Base-by-base conservation (phyloP, 768 basidiomycete genomes). In the Boletales sp. region DNA sequence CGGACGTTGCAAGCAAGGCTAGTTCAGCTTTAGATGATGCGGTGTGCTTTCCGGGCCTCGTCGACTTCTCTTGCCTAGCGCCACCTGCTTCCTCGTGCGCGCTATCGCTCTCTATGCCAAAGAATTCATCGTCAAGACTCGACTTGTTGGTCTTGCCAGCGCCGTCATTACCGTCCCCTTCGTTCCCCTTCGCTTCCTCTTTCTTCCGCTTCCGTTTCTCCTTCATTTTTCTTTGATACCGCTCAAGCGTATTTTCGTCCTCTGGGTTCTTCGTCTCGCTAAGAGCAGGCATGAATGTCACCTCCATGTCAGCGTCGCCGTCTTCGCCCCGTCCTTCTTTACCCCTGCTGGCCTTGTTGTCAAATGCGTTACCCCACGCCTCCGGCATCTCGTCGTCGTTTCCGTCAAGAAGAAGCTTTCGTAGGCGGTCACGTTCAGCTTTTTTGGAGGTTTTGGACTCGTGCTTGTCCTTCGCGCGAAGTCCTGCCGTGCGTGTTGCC, bases 211-310 rank as follows among this genome's bases (percentile, higher is more conserved):
- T 85, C 68, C 84, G 78, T 74, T 91, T 94, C 71, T 97, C 94
- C 68, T 79, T 86, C 78, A 87, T 82, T 71, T 94, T 94, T 55
- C 87, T 74, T 67, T 90, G 86, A 68, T 99, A 99, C 60, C 72
- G 83, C 62, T 94, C 92, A 32, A 98, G 69, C 2, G 92, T 90
- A 5, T 89, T 97, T 72, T 95, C 86, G n/a, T 90, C 80, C 45
- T 76, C 75, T 14, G 73, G 74, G 17, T 66, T 73, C 57, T 74
- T 78, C 54, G 68, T 64, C 43, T 74, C 80, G 50, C 75, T 83
- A 35, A 98, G 72, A 5, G 86, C 95, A 2, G 96, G 91, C 14
- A 81, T 84, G 67, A 99, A 98, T 0, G 95, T 97, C 61, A 99
- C 87, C 71, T 97, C 87, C 89, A 99, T 89, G 50, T 94, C 91